These are phyloP conservation scores for Penicillium samsonianum DNA, from an alignment of 495 filamentous ascomycete species.

Conservation along the genomic window DNA sequence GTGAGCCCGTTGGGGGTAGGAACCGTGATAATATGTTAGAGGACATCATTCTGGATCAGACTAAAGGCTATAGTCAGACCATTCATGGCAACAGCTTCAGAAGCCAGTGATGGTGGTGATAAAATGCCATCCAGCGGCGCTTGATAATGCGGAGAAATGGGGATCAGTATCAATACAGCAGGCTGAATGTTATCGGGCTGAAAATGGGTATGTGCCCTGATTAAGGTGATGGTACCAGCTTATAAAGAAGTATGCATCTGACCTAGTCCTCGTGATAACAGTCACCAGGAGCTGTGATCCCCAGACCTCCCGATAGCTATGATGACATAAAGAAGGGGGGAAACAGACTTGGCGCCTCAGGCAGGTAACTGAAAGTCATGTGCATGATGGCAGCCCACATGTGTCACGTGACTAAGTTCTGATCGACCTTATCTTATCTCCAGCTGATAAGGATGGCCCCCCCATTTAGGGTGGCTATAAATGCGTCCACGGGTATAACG, in stretches of 20 bases:
- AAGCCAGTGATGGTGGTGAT: slow-evolving; percentile 14
- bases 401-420: not conserved
- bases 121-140: slow-evolving; percentile 21
- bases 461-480: too few species aligned
- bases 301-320: not conserved
- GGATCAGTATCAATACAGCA: not conserved
- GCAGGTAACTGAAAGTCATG: not conserved
- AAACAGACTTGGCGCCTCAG: not conserved
- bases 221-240: not conserved
- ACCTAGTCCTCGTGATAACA: slow-evolving; percentile 20
- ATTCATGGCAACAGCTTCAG: slow-evolving; percentile 25
- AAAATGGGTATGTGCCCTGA: not conserved
- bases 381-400: not conserved
- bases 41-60: slow-evolving; percentile 59
- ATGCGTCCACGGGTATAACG: too few species aligned
- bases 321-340: slow-evolving; percentile 14
- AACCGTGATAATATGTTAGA: slow-evolving; percentile 77
- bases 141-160: slow-evolving; percentile 4
- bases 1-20: slow-evolving; percentile 62
- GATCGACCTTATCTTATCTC: not conserved
- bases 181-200: not conserved
- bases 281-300: slow-evolving; percentile 9
- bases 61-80: slow-evolving; percentile 7
- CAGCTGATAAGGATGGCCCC: too few species aligned
- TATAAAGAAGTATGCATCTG: slow-evolving; percentile 19